A percentile compares a stretch with the other conserved stretches of the same genome.
These are phyloP conservation scores for Teratosphaeria zuluensis DNA, from an alignment of 2,329 filamentous ascomycete species.

Conservation along the genomic window DNA sequence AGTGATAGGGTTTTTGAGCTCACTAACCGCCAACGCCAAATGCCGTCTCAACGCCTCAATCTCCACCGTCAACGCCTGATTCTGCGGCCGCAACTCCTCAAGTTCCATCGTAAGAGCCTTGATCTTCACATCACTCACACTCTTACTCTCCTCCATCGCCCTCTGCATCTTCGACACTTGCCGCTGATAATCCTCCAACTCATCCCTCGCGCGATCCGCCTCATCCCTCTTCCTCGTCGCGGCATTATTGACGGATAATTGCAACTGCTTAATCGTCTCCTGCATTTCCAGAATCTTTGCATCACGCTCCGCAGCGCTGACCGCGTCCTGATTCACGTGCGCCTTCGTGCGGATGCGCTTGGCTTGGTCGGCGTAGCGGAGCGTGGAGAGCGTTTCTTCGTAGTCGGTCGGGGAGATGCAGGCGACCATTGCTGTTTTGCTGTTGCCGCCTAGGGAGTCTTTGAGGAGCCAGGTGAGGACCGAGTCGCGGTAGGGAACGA, in stretches of 20 bases:
- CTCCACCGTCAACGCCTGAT: conserved; percentile 53
- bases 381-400: conserved; percentile 89
- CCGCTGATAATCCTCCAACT: conserved; percentile 87
- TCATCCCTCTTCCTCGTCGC: conserved; percentile 63
- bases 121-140: conserved; percentile 90
- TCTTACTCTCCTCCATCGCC: conserved; percentile 87
- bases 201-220: conserved; percentile 62
- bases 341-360: conserved; percentile 94
- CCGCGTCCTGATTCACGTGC: conserved; percentile 89
- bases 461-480: conserved; percentile 79
- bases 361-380: conserved; percentile 94
- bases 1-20: conserved; percentile 85
- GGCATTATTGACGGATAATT: conserved; percentile 57
- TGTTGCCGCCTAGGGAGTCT: conserved; percentile 91
- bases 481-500: conserved; percentile 89
- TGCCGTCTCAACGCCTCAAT: conserved; percentile 85
- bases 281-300: conserved; percentile 91
- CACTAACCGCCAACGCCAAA: conserved; percentile 73
- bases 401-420: conserved; percentile 94
- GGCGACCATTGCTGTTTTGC: conserved; percentile 98
- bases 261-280: conserved; percentile 80
- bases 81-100: conserved; percentile 38
- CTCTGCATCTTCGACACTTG: conserved; percentile 85
- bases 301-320: conserved; percentile 85
- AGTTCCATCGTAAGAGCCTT: conserved; percentile 56